Evolutionary conservation across 352 stramenopile genomes (phyloP).

Genomic region (Aphanomyces invadans): DNA sequence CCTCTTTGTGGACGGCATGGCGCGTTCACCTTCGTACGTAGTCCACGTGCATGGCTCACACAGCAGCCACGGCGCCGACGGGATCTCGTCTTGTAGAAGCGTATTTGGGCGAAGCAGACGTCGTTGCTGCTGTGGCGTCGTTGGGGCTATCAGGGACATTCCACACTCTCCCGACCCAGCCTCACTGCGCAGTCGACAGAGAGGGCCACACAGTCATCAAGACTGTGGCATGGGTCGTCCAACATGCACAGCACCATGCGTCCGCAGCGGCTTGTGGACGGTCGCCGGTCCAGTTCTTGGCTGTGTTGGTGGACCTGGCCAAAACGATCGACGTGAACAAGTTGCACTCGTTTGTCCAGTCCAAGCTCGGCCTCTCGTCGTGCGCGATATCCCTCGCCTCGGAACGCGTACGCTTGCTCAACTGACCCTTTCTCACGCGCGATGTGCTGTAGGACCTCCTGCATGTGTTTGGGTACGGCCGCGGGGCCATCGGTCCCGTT

Average conservation of each 20-base stretch:
- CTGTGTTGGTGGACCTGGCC: slow-evolving; percentile 43
- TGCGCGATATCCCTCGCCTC: slow-evolving; percentile 40
- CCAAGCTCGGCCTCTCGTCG: slow-evolving; percentile 1
- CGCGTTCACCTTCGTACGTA: not conserved
- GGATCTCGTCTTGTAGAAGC: not conserved
- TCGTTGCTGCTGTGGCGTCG: not conserved
- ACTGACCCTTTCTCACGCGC: not conserved
- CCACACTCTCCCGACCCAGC: not conserved
- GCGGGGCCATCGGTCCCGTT: slow-evolving; percentile 51
- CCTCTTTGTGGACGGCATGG: not conserved
- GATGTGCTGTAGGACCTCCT: slow-evolving; percentile 42
- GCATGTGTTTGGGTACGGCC: slow-evolving; percentile 54
- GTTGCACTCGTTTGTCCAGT: slow-evolving; percentile 22
- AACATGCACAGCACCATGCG: not conserved
- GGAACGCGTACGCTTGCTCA: slow-evolving; percentile 33
- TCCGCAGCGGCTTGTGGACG: too few species aligned
- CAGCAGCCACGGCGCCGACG: too few species aligned
- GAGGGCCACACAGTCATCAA: too few species aligned
- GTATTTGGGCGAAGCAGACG: slow-evolving; percentile 10
- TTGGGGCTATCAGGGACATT: not conserved
- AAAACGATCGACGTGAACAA: slow-evolving; percentile 47
- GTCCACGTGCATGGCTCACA: too few species aligned
- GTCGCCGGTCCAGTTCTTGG: slow-evolving; percentile 37
- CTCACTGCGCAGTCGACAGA: not conserved
- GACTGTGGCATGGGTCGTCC: slow-evolving; percentile 47